These are phyloP conservation scores for Synchytrium microbalum DNA, from an alignment of 371 early-diverging fungal genomes.

Conservation along the genomic window DNA sequence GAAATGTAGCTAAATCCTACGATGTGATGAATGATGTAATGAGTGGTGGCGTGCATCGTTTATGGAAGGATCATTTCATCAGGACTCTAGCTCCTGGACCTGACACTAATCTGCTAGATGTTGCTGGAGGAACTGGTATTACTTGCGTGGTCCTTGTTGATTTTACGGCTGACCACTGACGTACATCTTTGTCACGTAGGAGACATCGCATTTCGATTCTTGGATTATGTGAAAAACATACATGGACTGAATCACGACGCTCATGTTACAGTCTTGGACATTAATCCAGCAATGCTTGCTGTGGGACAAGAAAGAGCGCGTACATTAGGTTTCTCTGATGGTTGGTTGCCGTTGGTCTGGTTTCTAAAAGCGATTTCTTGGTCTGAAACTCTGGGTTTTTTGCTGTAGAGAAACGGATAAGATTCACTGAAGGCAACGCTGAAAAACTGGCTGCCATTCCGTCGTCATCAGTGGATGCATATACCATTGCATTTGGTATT, in stretches of 20 bases:
- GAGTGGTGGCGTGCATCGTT: slow-evolving; percentile 85
- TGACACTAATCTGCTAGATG: slow-evolving; percentile 82
- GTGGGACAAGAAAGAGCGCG: slow-evolving; percentile 69
- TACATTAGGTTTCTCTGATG: not conserved
- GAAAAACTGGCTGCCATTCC: slow-evolving; percentile 70
- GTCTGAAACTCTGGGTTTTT: not conserved
- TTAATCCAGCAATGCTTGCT: slow-evolving; percentile 90
- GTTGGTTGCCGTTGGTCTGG: too few species aligned
- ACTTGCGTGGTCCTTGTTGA: not conserved
- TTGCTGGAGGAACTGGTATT: slow-evolving; percentile 94
- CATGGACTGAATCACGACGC: slow-evolving; percentile 54
- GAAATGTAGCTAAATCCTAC: slow-evolving; percentile 85
- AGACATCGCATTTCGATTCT: slow-evolving; percentile 89
- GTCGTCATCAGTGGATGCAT: slow-evolving; percentile 77
- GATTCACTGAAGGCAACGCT: slow-evolving; percentile 82
- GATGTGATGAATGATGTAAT: slow-evolving; percentile 97
- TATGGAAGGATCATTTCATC: slow-evolving; percentile 93
- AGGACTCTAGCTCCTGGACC: slow-evolving; percentile 74
- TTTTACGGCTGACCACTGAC: too few species aligned
- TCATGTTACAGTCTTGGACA: slow-evolving; percentile 84
- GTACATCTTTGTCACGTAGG: too few species aligned
- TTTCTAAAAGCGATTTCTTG: too few species aligned
- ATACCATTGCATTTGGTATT: slow-evolving; percentile 95
- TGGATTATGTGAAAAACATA: slow-evolving; percentile 63
- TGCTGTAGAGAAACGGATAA: slow-evolving; percentile 31